phyloP scores from a whole-genome alignment of 2,329 filamentous ascomycete genomes.

The Xylaria sp. region DNA sequence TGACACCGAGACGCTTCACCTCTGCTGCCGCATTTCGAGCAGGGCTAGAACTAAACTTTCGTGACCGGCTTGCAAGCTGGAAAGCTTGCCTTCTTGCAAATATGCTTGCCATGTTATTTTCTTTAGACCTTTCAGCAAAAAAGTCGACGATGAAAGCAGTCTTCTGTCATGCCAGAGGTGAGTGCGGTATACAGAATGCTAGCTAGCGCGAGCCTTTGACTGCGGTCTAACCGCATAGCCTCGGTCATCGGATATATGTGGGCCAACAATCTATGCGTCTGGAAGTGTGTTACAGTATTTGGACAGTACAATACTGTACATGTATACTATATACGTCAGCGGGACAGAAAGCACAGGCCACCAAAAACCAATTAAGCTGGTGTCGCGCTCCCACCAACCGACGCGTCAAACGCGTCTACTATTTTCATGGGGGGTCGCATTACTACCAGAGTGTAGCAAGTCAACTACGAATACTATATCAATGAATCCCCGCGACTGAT shows the following conservation, averaged over 20 bases:
- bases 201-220: conserved; percentile 9
- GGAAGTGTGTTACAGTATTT: neutral
- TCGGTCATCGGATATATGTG: conserved; percentile 48
- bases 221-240: conserved; percentile 43
- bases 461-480: conserved; percentile 10
- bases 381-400: conserved; percentile 35
- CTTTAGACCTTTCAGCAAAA: neutral
- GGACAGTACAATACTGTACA: neutral
- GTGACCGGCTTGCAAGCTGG: conserved; percentile 52
- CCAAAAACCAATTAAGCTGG: conserved; percentile 32
- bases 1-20: conserved; percentile 88
- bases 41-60: conserved; percentile 77
- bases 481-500: conserved; percentile 36
- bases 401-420: conserved; percentile 46
- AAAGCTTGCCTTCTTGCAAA: conserved; percentile 54
- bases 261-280: too few species aligned
- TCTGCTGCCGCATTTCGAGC: conserved; percentile 71
- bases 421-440: conserved; percentile 27
- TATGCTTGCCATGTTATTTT: conserved; percentile 54
- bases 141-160: conserved; percentile 5
- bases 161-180: neutral
- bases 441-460: neutral
- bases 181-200: neutral
- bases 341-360: conserved; percentile 20
- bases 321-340: neutral